A percentile compares a stretch with the other conserved stretches of the same genome.
phyloP scores from a whole-genome alignment of 352 stramenopile species.

The Lagenidium sp. region DNA sequence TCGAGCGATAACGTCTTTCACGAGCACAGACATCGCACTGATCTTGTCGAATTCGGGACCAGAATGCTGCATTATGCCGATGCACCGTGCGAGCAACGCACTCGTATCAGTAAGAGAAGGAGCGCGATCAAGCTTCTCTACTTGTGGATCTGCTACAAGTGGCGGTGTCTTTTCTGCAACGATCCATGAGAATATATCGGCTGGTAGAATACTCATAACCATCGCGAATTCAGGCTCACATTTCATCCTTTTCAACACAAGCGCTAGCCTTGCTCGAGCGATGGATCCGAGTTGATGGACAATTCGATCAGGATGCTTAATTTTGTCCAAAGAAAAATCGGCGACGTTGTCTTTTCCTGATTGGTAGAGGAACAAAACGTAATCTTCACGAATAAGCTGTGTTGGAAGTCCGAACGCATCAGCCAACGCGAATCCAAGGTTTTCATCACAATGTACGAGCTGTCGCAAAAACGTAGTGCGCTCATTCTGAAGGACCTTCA shows the following conservation, averaged over 20 bases:
- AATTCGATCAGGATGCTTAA: conserved; percentile 55
- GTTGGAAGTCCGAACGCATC: conserved; percentile 68
- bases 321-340: conserved; percentile 65
- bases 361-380: conserved; percentile 77
- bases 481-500: conserved; percentile 34
- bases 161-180: conserved; percentile 38
- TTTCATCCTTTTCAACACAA: conserved; percentile 77
- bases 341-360: conserved; percentile 56
- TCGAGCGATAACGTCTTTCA: conserved; percentile 71
- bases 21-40: conserved; percentile 67
- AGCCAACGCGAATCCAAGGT: conserved; percentile 49
- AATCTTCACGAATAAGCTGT: conserved; percentile 67
- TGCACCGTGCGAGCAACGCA: conserved; percentile 56
- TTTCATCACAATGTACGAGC: conserved; percentile 57
- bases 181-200: conserved; percentile 71
- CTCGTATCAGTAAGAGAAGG: conserved; percentile 75
- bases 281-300: conserved; percentile 52
- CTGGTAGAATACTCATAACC: conserved; percentile 77
- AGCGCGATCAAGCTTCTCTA: conserved; percentile 52
- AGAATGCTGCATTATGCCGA: conserved; percentile 31
- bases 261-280: conserved; percentile 49
- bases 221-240: conserved; percentile 59
- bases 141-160: conserved; percentile 42
- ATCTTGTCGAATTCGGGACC: conserved; percentile 57
- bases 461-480: conserved; percentile 62